Evolutionary conservation across 768 basidiomycete genomes (phyloP), one percentile per base, ranked within the genome.

Genomic region (Cyathus striatus): DNA sequence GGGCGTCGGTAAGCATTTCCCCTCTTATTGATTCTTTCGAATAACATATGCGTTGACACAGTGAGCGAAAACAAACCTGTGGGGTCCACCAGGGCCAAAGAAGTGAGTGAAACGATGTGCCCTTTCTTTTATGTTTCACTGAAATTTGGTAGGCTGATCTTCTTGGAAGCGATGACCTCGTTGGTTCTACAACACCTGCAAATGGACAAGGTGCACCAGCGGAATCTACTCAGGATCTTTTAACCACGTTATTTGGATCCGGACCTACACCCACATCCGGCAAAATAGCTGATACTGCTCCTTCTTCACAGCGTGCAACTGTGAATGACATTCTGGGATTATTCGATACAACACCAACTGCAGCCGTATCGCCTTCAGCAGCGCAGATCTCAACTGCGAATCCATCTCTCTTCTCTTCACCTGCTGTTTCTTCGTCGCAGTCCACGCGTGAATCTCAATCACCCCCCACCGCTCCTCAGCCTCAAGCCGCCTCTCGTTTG

Each of bases 21-120:
- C 12, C 36, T 38, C 12, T 38, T 18, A 38, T 10, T 10, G 27
- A 32, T 10, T 10, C n/a, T n/a, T 32, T 16, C 30, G 2, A 16
- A 20, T 43, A 17, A 32, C 40, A 4, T 6, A 42, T 26, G 38
- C 12, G 33, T 25, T 10, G 45, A 37, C 42, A 34, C 51, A 94
- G 92, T 93, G 41, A 94, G 91, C 64, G 95, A 99, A 65, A 90
- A 92, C 57, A 91, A 93, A 56, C 89, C 90, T 25, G 96, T 99
- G 23, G 96, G 95, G 3, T 93, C 93, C 1, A 90, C 92, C 1
- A 73, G 79, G 54, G 75, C 79, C 13, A 86, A 82, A 62, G 90
- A 92, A 46, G 86, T 85, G 52, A 20, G 74, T n/a, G n/a, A n/a
- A n/a, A n/a, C n/a, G n/a, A n/a, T n/a, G n/a, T n/a, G n/a, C n/a